These are phyloP conservation scores for Xylariaceae sp. DNA, from an alignment of 2,329 filamentous ascomycete genomes.

Conservation along the genomic window DNA sequence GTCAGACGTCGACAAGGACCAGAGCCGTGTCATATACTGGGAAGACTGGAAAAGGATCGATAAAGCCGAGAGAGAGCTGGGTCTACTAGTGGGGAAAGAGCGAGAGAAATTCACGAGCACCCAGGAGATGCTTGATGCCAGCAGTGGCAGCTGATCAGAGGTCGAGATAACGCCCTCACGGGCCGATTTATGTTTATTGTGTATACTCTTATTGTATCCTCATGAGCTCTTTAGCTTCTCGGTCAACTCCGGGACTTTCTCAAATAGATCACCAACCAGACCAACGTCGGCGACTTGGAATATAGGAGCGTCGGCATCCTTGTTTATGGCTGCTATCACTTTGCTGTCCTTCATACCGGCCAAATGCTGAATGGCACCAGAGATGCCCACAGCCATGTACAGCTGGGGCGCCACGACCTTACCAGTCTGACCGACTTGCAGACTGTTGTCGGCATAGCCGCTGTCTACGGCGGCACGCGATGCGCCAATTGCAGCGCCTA, in stretches of 20 bases:
- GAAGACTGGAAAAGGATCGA: conserved; percentile 82
- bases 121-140: conserved; percentile 53
- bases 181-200: conserved; percentile 16
- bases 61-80: conserved; percentile 65
- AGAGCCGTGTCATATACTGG: conserved; percentile 70
- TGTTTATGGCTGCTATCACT: conserved; percentile 98
- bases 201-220: conserved; percentile 16
- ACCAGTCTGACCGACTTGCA: conserved; percentile 97
- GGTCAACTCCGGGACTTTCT: conserved; percentile 91
- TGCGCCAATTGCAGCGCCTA: conserved; percentile 94
- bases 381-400: conserved; percentile 93
- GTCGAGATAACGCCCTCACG: conserved; percentile 9
- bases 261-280: conserved; percentile 90
- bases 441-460: conserved; percentile 95
- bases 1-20: conserved; percentile 51
- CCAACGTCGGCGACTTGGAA: conserved; percentile 98
- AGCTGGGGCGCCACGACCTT: conserved; percentile 97
- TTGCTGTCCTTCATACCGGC: conserved; percentile 99
- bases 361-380: conserved; percentile 94
- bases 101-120: conserved; percentile 66
- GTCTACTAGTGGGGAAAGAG: conserved; percentile 65
- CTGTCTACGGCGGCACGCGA: conserved; percentile 94
- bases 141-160: conserved; percentile 32
- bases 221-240: conserved; percentile 75
- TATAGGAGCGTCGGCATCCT: conserved; percentile 93